phyloP scores from a whole-genome alignment of 2,329 filamentous ascomycete species.

The Metarhizium album region DNA sequence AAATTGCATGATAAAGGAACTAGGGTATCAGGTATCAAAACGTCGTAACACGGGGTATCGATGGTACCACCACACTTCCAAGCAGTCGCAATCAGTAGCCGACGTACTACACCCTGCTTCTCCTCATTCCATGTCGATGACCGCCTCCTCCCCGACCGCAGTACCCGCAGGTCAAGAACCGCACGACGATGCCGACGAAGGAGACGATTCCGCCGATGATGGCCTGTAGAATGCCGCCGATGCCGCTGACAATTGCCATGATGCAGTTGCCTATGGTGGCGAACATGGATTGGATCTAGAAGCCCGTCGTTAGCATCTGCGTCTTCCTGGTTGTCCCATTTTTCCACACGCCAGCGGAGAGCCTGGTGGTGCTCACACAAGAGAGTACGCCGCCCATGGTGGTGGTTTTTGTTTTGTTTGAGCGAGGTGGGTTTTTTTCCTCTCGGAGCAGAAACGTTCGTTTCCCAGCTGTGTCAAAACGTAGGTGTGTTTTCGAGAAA shows the following conservation, averaged over 20 bases:
- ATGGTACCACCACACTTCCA: neutral
- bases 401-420: no score
- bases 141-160: conserved; percentile 15
- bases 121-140: conserved; percentile 8
- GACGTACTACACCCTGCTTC: conserved; percentile 13
- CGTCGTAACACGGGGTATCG: neutral
- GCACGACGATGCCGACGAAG: conserved; percentile 56
- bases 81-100: neutral
- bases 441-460: no score
- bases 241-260: conserved; percentile 58
- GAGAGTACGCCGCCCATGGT: conserved; percentile 74
- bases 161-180: conserved; percentile 48
- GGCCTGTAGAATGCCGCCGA: conserved; percentile 52
- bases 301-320: neutral
- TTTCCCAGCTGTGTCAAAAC: no score
- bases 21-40: conserved; percentile 8
- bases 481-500: no score
- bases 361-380: conserved; percentile 51
- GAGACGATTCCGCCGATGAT: conserved; percentile 58
- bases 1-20: neutral
- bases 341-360: neutral
- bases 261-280: conserved; percentile 54
- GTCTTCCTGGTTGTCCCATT: no score
- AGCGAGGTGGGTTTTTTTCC: neutral
- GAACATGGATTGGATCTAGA: conserved; percentile 47